Percentiles rank a stretch among this genome's conserved stretches.
Conservation (phyloP, 805 yeast species). For the Lachancea cidri region DNA sequence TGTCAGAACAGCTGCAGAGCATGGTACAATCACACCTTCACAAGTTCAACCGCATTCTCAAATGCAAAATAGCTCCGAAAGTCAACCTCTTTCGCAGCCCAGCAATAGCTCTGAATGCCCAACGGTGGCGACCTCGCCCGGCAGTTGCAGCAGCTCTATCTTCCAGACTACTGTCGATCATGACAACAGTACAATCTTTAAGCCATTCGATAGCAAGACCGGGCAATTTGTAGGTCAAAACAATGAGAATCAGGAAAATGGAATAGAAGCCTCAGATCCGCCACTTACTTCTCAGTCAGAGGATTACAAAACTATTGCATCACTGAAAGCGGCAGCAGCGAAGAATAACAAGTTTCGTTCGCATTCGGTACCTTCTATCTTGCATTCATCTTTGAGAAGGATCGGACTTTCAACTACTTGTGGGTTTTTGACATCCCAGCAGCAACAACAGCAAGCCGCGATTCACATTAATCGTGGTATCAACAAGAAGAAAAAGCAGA, state of each 20-base stretch:
- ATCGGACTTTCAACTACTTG: slow-evolving; percentile 6
- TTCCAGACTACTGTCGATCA: slow-evolving; percentile 5
- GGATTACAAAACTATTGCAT: slow-evolving; percentile 5
- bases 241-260: not conserved
- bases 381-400: slow-evolving; percentile 31
- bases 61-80: not conserved
- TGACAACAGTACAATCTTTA: slow-evolving; percentile 17
- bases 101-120: not conserved
- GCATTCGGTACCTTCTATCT: slow-evolving; percentile 32
- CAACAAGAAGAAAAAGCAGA: slow-evolving; percentile 9
- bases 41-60: not conserved
- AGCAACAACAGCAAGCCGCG: slow-evolving; percentile 3
- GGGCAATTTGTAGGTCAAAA: slow-evolving; percentile 24
- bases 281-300: slow-evolving; percentile 21
- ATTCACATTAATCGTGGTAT: slow-evolving; percentile 8
- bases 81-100: not conserved
- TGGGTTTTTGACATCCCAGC: slow-evolving; percentile 5
- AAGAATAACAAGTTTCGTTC: slow-evolving; percentile 25
- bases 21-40: slow-evolving; percentile 10
- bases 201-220: slow-evolving; percentile 29
- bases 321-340: slow-evolving; percentile 7
- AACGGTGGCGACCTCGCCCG: slow-evolving; percentile 1
- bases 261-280: not conserved
- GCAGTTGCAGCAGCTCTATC: slow-evolving; percentile 4
- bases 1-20: slow-evolving; percentile 6